Conservation (phyloP, 768 basidiomycete genomes). For the Phlebiopsis flavidoalba region DNA sequence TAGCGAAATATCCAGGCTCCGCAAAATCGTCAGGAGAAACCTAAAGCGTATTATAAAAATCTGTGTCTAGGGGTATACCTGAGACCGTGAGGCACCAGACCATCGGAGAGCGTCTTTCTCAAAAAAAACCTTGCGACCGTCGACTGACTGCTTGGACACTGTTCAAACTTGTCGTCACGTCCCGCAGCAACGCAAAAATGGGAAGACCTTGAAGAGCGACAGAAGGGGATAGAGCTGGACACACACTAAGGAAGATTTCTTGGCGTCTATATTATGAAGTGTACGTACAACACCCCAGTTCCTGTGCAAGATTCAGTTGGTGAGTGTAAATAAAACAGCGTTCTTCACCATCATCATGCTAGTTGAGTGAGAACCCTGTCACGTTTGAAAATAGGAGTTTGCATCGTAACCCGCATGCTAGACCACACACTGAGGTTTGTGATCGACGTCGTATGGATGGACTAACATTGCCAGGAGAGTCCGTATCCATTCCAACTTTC, state of each 20-base stretch:
- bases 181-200: conserved; percentile 45
- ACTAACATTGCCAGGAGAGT: conserved; percentile 54
- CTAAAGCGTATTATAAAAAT: too few species aligned
- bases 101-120: conserved; percentile 45
- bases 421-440: too few species aligned
- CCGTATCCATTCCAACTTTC: conserved; percentile 63
- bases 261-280: neutral
- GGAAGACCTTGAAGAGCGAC: conserved; percentile 60
- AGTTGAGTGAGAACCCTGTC: conserved; percentile 60
- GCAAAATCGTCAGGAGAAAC: conserved; percentile 57
- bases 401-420: conserved; percentile 39
- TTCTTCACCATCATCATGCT: conserved; percentile 49
- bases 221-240: conserved; percentile 44
- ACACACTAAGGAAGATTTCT: neutral
- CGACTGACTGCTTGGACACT: conserved; percentile 46
- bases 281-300: conserved; percentile 11
- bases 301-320: neutral
- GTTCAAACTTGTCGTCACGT: conserved; percentile 34
- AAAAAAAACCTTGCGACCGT: conserved; percentile 38
- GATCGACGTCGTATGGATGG: neutral
- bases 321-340: neutral
- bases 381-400: conserved; percentile 28
- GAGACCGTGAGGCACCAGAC: too few species aligned
- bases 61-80: too few species aligned
- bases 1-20: conserved; percentile 62